Percentiles rank a stretch among this genome's conserved stretches.
These are phyloP conservation scores for Aspergillus viridinutans DNA, from an alignment of 2,329 filamentous ascomycete species.

Conservation along the genomic window DNA sequence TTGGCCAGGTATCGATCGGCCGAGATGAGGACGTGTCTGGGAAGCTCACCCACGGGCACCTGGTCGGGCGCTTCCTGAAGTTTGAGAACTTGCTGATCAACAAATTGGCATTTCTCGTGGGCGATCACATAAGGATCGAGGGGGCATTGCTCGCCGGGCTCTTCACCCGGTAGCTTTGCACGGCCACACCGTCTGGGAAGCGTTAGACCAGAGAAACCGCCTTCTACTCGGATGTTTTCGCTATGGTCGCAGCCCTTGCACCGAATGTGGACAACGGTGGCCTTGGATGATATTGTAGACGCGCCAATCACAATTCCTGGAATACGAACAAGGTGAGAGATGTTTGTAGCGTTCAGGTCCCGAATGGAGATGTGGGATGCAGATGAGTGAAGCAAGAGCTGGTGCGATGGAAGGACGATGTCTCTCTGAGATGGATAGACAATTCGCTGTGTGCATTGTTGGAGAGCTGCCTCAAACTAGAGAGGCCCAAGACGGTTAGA, in stretches of 20 bases:
- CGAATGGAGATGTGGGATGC: conserved; percentile 89
- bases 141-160: conserved; percentile 71
- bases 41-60: conserved; percentile 92
- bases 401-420: conserved; percentile 78
- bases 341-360: conserved; percentile 86
- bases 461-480: conserved; percentile 86
- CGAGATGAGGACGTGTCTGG: conserved; percentile 88
- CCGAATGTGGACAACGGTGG: conserved; percentile 78
- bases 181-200: conserved; percentile 76
- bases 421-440: conserved; percentile 71
- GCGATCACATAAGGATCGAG: conserved; percentile 94
- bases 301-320: conserved; percentile 97
- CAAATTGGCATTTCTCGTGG: conserved; percentile 90
- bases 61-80: conserved; percentile 96
- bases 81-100: conserved; percentile 97
- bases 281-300: conserved; percentile 94
- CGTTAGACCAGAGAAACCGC: conserved; percentile 82
- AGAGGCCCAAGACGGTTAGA: not conserved
- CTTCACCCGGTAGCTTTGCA: conserved; percentile 55
- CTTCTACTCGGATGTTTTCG: conserved; percentile 66
- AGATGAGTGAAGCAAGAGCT: conserved; percentile 89
- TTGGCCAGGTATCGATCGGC: conserved; percentile 97
- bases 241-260: conserved; percentile 80
- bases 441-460: conserved; percentile 87
- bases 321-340: conserved; percentile 91